Evolutionary conservation across 1,284 basidiomycete genomes (phyloP).

Genomic region (Ceratobasidium sp.): DNA sequence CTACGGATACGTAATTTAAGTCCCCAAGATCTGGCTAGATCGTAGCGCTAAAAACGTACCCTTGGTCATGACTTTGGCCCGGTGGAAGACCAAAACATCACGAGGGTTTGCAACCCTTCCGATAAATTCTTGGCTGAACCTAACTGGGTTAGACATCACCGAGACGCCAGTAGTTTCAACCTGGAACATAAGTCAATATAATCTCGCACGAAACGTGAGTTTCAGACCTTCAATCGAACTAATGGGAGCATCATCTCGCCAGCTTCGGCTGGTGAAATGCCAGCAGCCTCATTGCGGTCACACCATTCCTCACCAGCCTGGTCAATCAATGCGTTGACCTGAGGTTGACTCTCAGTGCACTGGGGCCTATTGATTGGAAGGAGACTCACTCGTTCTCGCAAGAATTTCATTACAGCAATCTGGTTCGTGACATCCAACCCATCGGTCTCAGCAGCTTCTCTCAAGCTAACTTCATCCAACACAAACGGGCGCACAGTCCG

Average conservation of each 20-base stretch:
- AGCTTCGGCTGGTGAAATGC: conserved; percentile 59
- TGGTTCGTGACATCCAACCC: conserved; percentile 79
- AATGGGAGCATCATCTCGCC: conserved; percentile 81
- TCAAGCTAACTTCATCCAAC: conserved; percentile 81
- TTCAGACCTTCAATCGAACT: conserved; percentile 77
- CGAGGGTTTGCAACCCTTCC: conserved; percentile 93
- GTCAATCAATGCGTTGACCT: conserved; percentile 83
- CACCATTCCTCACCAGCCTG: conserved; percentile 81
- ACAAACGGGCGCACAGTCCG: conserved; percentile 95
- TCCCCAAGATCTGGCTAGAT: not conserved
- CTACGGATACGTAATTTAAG: conserved; percentile 8
- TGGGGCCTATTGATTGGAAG: conserved; percentile 16
- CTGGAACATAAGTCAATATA: conserved; percentile 49
- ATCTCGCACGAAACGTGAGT: not conserved
- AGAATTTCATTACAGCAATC: conserved; percentile 78
- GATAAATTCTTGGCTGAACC: conserved; percentile 95
- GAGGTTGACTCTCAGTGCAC: not conserved
- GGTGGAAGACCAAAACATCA: conserved; percentile 90
- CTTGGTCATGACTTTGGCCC: conserved; percentile 67
- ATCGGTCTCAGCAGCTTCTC: conserved; percentile 76
- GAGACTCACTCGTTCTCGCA: conserved; percentile 68
- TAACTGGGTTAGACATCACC: conserved; percentile 92
- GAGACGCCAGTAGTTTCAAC: conserved; percentile 90
- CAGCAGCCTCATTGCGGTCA: conserved; percentile 74
- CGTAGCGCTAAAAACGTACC: conserved; percentile 22